Base-by-base conservation (phyloP, 73 alveolate species). In the Symbiodinium pilosum region DNA sequence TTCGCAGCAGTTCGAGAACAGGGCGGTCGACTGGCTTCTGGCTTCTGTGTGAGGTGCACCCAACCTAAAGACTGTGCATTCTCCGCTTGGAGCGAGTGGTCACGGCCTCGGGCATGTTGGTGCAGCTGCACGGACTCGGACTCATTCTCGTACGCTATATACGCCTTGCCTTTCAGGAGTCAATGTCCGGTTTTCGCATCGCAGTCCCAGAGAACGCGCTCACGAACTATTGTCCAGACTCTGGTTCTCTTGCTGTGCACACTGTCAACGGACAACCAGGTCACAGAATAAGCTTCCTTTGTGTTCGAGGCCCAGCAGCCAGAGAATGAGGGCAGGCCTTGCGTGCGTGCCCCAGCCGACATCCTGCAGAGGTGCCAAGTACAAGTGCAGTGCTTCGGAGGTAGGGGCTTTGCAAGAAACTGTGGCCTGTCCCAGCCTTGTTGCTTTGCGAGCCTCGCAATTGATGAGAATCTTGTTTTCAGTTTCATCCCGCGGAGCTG, bases 21-120 rank as follows among this genome's bases (percentile, higher is more conserved):
- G 20, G 69, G 69, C 69, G 28, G 28, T 52, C 28, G 69, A 12
- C 20, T 52, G 20, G 28, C 69, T 52, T 9, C 28, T 52, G 69
- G 28, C 69, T 12, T 12, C 9, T 12, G 30, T 36, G 87, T 38
- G 39, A 89, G 97, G 97, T 91, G 97, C 97, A 32, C 71, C n/a
- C 52, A 91, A 52, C 97, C 97, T 5, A 91, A 91, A 38, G 88
- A 91, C 40, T 91, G 97, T 21, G 89, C 47, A 69, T 91, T 91
- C 97, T 68, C 89, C 26, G 81, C 97, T 5, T 91, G 97, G 97
- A 91, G 56, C 56, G 89, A 91, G 52, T 91, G 97, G 97, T 56
- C 69, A 3, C 68, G 86, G 69, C 6, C 97, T 69, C 42, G 39
- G 39, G 38, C 81, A 26, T 64, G 81, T 32, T 24, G 14, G 38